Conservation (phyloP, 352 stramenopile genomes). For the Phytopythium delawarense region DNA sequence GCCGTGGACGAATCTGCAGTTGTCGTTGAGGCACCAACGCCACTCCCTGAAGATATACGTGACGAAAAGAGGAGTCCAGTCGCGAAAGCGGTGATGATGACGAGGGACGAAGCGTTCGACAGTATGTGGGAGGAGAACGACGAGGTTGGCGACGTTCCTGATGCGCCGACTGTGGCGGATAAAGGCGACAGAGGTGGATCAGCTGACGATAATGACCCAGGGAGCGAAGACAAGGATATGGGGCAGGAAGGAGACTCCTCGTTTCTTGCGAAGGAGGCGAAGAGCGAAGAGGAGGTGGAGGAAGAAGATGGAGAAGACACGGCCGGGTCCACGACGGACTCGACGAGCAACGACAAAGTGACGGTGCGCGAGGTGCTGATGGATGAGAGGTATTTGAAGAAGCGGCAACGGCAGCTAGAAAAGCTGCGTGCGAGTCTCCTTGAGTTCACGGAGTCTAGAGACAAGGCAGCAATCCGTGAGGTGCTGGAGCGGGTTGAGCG, state of each 20-base stretch:
- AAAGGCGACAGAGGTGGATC: neutral
- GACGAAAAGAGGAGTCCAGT: neutral
- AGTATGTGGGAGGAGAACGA: slow-evolving; percentile 69
- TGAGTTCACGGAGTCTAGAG: slow-evolving; percentile 40
- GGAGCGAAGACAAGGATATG: neutral
- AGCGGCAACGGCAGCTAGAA: slow-evolving; percentile 69
- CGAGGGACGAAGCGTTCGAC: slow-evolving; percentile 73
- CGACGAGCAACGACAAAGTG: slow-evolving; percentile 1
- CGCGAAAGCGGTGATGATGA: slow-evolving; percentile 24
- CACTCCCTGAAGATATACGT: too few species aligned
- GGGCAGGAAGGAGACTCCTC: neutral
- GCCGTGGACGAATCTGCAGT: neutral
- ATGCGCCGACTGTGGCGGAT: neutral
- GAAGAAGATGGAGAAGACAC: slow-evolving; percentile 25
- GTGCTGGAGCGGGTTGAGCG: slow-evolving; percentile 61
- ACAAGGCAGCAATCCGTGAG: slow-evolving; percentile 49
- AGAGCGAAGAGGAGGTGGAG: slow-evolving; percentile 23
- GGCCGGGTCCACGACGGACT: slow-evolving; percentile 12
- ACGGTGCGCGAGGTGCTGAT: slow-evolving; percentile 47
- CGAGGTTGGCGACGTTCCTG: slow-evolving; percentile 22
- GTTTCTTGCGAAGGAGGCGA: slow-evolving; percentile 4
- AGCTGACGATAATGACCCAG: neutral
- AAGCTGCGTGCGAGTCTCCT: slow-evolving; percentile 46
- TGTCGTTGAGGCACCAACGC: neutral
- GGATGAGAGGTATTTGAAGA: slow-evolving; percentile 74